Percentiles rank a stretch among this genome's conserved stretches.
These are phyloP conservation scores for Phaeophleospora eucalypticola DNA, from an alignment of 2,329 filamentous ascomycete species.

Conservation along the genomic window DNA sequence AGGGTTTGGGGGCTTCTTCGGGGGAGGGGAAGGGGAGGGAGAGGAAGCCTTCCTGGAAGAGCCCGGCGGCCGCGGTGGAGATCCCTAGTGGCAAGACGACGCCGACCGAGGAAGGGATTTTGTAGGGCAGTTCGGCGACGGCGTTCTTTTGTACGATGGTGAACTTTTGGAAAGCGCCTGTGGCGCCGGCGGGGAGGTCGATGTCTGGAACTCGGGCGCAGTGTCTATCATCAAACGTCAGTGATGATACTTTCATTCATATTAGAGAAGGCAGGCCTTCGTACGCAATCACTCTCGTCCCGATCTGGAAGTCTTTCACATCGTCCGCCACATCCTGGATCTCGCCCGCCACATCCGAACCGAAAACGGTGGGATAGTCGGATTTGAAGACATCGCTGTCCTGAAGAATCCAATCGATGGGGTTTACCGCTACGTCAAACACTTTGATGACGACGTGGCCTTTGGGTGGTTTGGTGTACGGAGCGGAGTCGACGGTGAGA, in stretches of 20 bases:
- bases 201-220: slow-evolving; percentile 13
- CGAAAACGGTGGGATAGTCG: slow-evolving; percentile 37
- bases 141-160: slow-evolving; percentile 30
- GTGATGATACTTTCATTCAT: background rate
- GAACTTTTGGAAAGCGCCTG: slow-evolving; percentile 33
- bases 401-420: slow-evolving; percentile 41
- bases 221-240: slow-evolving; percentile 12
- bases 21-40: slow-evolving; percentile 19
- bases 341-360: slow-evolving; percentile 44
- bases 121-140: slow-evolving; percentile 38
- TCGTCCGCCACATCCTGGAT: slow-evolving; percentile 45
- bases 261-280: slow-evolving; percentile 1
- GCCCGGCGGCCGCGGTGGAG: slow-evolving; percentile 38
- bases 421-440: slow-evolving; percentile 40
- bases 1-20: slow-evolving; percentile 13
- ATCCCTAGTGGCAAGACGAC: slow-evolving; percentile 43
- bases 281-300: slow-evolving; percentile 43
- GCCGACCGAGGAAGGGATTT: slow-evolving; percentile 36
- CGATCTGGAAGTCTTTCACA: slow-evolving; percentile 43
- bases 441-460: slow-evolving; percentile 40
- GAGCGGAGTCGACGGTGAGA: slow-evolving; percentile 35
- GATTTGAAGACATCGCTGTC: slow-evolving; percentile 27
- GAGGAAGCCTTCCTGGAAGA: slow-evolving; percentile 27
- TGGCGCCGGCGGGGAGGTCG: slow-evolving; percentile 14
- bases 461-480: slow-evolving; percentile 33